phyloP scores from a whole-genome alignment of 108 stramenopile genomes.

The Cyclotella kingstonii region DNA sequence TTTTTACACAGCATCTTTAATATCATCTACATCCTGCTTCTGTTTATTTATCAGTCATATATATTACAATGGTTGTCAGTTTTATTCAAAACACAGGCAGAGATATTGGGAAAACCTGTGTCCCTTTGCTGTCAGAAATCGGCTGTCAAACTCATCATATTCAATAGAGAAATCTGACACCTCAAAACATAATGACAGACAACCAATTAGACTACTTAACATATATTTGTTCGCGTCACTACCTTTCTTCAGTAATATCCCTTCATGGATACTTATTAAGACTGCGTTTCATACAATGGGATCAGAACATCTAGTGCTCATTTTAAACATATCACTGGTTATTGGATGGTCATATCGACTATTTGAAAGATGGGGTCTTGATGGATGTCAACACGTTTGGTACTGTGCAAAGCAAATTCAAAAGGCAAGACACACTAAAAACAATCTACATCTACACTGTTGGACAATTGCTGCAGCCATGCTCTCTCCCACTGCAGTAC shows the following conservation, averaged over 20 bases:
- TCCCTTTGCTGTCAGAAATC: constrained; percentile 23
- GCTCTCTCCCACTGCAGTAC: constrained; percentile 30
- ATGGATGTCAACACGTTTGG: constrained; percentile 22
- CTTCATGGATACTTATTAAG: constrained; percentile 15
- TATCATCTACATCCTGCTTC: constrained; percentile 8
- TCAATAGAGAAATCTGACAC: background rate
- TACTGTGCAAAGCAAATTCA: constrained; percentile 9
- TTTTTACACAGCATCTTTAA: constrained; percentile 3
- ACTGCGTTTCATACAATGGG: constrained; percentile 15
- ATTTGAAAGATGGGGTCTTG: constrained; percentile 37
- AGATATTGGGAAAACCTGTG: constrained; percentile 16
- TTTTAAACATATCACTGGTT: constrained; percentile 22
- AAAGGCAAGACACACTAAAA: background rate
- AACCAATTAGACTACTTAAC: constrained; percentile 11
- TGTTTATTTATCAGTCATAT: constrained; percentile 10
- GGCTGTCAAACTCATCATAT: constrained; percentile 13
- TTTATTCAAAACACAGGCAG: constrained; percentile 7
- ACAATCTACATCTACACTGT: background rate
- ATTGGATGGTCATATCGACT: constrained; percentile 43
- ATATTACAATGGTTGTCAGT: constrained; percentile 5
- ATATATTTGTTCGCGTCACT: constrained; percentile 35
- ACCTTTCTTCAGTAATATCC: constrained; percentile 23
- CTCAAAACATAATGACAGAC: background rate
- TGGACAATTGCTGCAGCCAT: constrained; percentile 26
- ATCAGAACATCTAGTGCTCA: constrained; percentile 6